phyloP scores from a whole-genome alignment of 2,329 filamentous ascomycete genomes.

The Seiridium cupressi region DNA sequence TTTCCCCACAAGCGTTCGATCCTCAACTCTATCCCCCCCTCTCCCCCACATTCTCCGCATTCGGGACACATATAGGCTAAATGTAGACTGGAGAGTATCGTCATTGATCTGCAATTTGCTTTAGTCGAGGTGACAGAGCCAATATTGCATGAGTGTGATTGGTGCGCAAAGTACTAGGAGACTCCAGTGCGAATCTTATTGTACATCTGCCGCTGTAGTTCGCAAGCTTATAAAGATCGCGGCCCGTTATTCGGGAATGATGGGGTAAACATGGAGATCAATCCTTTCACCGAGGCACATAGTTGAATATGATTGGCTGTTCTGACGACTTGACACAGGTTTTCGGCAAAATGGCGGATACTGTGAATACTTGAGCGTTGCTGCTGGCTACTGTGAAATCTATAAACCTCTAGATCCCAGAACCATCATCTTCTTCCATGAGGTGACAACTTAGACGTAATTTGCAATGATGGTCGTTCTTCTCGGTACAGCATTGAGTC shows the following conservation, averaged over 20 bases:
- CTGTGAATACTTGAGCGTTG: no score
- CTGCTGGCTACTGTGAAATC: no score
- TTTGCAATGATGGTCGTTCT: constrained; percentile 14
- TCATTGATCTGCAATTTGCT: background rate
- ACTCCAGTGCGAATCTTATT: background rate
- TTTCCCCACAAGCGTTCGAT: background rate
- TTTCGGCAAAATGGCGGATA: no score
- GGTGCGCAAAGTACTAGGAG: background rate
- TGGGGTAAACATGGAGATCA: background rate
- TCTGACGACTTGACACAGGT: background rate
- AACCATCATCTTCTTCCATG: no score
- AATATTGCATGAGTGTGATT: background rate
- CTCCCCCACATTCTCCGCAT: constrained; percentile 5
- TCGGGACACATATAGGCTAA: constrained; percentile 2
- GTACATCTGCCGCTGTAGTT: background rate
- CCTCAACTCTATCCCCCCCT: background rate
- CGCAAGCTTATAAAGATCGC: background rate
- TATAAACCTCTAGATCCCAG: no score
- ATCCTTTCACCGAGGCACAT: background rate
- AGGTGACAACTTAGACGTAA: background rate
- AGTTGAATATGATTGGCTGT: background rate
- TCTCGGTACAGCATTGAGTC: constrained; percentile 13
- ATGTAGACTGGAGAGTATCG: background rate
- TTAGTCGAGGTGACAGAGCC: background rate
- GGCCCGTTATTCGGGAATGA: background rate